Percentiles rank a stretch among this genome's conserved stretches.
Conservation (phyloP, 2,329 filamentous ascomycete genomes). For the Xylariaceae sp. region DNA sequence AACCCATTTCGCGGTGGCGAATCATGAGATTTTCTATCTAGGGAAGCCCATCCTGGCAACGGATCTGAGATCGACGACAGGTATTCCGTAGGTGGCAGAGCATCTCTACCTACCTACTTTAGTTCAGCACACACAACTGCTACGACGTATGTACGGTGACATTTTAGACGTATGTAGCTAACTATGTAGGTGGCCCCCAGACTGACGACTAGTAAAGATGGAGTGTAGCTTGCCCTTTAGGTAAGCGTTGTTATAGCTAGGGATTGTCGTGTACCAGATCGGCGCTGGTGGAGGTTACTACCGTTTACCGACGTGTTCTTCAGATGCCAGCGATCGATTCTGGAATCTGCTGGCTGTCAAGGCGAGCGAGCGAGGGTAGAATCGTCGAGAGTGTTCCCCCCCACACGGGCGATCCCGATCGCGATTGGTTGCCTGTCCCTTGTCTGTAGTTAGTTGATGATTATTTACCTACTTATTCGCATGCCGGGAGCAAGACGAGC, state of each 20-base stretch:
- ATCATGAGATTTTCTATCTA: background rate
- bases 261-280: no score
- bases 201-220: background rate
- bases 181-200: no score
- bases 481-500: no score
- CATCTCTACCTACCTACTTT: background rate
- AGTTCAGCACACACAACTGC: no score
- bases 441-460: background rate
- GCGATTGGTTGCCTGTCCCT: background rate
- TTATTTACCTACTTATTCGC: no score
- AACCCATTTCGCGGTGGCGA: background rate
- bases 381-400: background rate
- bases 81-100: no score
- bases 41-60: background rate
- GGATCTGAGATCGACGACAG: background rate
- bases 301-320: background rate
- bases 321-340: background rate
- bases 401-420: background rate
- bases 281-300: background rate
- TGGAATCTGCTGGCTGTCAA: background rate
- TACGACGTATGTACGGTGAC: background rate
- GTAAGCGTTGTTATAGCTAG: background rate
- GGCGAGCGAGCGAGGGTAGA: no score
- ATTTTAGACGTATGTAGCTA: background rate
- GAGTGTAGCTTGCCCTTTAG: background rate